Evolutionary conservation across 2,329 filamentous ascomycete genomes (phyloP).

Genomic region (Exophiala sideris): DNA sequence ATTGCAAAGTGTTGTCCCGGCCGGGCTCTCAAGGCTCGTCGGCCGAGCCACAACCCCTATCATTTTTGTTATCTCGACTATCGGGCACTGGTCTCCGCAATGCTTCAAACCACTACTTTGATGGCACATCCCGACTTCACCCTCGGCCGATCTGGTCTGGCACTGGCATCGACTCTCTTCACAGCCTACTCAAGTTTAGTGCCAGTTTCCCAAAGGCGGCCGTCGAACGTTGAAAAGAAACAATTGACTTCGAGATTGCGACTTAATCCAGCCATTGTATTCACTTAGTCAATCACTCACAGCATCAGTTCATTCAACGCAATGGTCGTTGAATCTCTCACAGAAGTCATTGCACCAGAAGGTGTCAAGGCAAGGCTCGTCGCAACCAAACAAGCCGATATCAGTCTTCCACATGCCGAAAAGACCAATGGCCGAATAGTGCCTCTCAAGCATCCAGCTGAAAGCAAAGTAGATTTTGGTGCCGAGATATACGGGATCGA

Average conservation of each 20-base stretch:
- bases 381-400: conserved; percentile 17
- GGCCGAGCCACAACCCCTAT: no score
- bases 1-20: no score
- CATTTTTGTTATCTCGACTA: no score
- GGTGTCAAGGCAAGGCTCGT: conserved; percentile 14
- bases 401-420: conserved; percentile 31
- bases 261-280: neutral
- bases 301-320: neutral
- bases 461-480: conserved; percentile 37
- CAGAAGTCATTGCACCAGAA: conserved; percentile 26
- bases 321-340: conserved; percentile 30
- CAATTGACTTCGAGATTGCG: neutral
- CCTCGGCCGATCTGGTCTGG: neutral
- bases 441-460: conserved; percentile 30
- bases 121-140: neutral
- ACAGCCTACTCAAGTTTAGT: no score
- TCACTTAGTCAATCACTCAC: neutral
- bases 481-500: conserved; percentile 38
- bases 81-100: no score
- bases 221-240: conserved; percentile 1
- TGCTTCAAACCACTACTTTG: no score
- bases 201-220: no score
- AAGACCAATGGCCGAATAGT: conserved; percentile 22
- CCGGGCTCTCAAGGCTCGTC: no score
- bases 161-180: no score